A percentile compares a stretch with the other conserved stretches of the same genome.
These are phyloP conservation scores for Cyclotella distinguenda DNA, from an alignment of 108 stramenopile species.

Conservation along the genomic window DNA sequence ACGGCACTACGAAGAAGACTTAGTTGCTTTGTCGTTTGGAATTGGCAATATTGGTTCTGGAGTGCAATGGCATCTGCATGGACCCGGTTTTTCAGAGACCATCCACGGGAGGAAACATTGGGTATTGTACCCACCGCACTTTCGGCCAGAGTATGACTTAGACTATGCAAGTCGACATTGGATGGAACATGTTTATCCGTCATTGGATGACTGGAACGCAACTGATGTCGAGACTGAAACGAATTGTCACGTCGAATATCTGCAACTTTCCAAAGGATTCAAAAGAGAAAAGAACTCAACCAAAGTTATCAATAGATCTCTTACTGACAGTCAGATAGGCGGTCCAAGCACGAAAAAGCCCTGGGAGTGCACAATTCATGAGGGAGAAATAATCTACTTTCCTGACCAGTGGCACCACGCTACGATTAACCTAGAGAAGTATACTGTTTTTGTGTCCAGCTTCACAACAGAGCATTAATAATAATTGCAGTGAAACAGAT, in stretches of 20 bases:
- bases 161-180: slow-evolving; percentile 77
- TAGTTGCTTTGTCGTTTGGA: slow-evolving; percentile 74
- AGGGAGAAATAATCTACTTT: slow-evolving; percentile 88
- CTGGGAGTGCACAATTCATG: slow-evolving; percentile 74
- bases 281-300: slow-evolving; percentile 26
- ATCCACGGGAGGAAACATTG: slow-evolving; percentile 76
- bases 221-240: slow-evolving; percentile 17
- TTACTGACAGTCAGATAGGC: slow-evolving; percentile 55
- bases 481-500: background rate
- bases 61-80: slow-evolving; percentile 87
- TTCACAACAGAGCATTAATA: slow-evolving; percentile 73
- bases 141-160: slow-evolving; percentile 59
- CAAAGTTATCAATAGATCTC: slow-evolving; percentile 50
- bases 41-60: slow-evolving; percentile 81
- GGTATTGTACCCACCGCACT: slow-evolving; percentile 59
- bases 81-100: slow-evolving; percentile 76
- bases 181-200: slow-evolving; percentile 75
- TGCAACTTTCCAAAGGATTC: slow-evolving; percentile 13
- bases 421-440: slow-evolving; percentile 85
- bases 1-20: slow-evolving; percentile 23
- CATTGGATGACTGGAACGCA: slow-evolving; percentile 31
- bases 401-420: slow-evolving; percentile 86
- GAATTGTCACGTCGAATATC: slow-evolving; percentile 16
- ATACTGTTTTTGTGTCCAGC: slow-evolving; percentile 88
- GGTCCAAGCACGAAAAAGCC: slow-evolving; percentile 44